Conservation (phyloP, 2,329 filamentous ascomycete species). For the Exophiala xenobiotica region DNA sequence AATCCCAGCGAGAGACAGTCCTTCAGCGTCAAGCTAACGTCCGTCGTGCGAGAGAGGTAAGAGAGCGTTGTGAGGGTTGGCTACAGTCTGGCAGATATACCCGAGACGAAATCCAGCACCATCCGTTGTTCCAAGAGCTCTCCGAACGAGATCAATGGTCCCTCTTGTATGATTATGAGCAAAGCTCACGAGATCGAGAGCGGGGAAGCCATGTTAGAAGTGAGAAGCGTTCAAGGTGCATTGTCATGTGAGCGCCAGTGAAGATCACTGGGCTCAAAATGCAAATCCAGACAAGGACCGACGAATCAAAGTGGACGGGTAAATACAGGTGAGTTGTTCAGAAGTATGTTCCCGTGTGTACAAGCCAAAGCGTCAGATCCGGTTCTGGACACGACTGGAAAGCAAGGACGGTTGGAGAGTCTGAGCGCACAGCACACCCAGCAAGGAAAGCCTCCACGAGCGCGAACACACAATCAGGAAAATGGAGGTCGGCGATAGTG, state of each 20-base stretch:
- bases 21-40: conserved; percentile 1
- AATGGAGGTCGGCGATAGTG: too few relatives aligned
- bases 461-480: too few relatives aligned
- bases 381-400: too few relatives aligned
- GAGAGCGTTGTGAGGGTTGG: conserved; percentile 6
- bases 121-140: conserved; percentile 1
- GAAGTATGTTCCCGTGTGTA: too few relatives aligned
- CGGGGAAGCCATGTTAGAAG: neutral
- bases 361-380: too few relatives aligned
- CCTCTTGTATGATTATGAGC: neutral
- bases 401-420: too few relatives aligned
- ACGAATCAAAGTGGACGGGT: too few relatives aligned
- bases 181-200: neutral
- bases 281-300: too few relatives aligned
- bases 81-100: conserved; percentile 5
- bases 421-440: too few relatives aligned
- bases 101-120: neutral
- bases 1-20: neutral
- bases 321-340: too few relatives aligned
- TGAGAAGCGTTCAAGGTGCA: neutral
- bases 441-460: too few relatives aligned
- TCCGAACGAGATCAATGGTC: conserved; percentile 1
- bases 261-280: too few relatives aligned
- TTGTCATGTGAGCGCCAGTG: conserved; percentile 1
- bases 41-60: neutral